Percentiles rank a stretch among this genome's conserved stretches.
Conservation (phyloP, 2,329 filamentous ascomycete species). For the Colletotrichum filicis region DNA sequence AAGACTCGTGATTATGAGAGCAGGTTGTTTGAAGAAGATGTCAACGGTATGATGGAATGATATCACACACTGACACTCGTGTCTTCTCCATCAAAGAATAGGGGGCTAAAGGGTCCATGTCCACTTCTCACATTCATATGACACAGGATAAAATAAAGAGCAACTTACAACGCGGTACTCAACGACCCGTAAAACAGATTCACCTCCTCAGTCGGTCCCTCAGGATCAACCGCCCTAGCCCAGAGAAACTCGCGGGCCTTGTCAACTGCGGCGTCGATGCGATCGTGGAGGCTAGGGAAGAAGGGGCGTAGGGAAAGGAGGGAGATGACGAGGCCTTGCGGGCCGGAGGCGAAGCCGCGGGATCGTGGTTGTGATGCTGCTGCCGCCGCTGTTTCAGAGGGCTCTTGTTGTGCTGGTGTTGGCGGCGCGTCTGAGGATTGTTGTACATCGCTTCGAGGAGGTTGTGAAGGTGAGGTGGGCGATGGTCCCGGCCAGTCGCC, state of each 20-base stretch:
- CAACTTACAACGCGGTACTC: conserved; percentile 69
- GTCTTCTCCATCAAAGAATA: neutral
- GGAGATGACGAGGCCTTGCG: conserved; percentile 70
- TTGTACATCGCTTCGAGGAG: conserved; percentile 44
- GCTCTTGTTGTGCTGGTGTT: neutral
- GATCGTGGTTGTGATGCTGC: conserved; percentile 45
- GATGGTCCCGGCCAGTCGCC: conserved; percentile 73
- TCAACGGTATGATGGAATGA: too few species aligned
- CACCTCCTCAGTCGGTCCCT: conserved; percentile 69
- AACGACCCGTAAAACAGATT: conserved; percentile 74
- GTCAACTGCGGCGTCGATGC: conserved; percentile 63
- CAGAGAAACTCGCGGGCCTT: conserved; percentile 64
- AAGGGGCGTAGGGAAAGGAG: conserved; percentile 65
- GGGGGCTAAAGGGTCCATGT: neutral
- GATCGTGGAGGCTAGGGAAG: conserved; percentile 64
- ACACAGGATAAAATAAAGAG: neutral
- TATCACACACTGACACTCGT: too few species aligned
- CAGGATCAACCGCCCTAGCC: conserved; percentile 56
- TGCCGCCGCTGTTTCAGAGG: conserved; percentile 45
- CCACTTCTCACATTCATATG: neutral
- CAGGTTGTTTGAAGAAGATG: too few species aligned
- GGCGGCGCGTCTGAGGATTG: too few species aligned
- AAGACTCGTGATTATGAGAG: too few species aligned
- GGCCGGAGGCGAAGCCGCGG: conserved; percentile 75
- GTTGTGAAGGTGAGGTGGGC: conserved; percentile 47